Conservation (phyloP, 768 basidiomycete species). For the Mycena rosella region DNA sequence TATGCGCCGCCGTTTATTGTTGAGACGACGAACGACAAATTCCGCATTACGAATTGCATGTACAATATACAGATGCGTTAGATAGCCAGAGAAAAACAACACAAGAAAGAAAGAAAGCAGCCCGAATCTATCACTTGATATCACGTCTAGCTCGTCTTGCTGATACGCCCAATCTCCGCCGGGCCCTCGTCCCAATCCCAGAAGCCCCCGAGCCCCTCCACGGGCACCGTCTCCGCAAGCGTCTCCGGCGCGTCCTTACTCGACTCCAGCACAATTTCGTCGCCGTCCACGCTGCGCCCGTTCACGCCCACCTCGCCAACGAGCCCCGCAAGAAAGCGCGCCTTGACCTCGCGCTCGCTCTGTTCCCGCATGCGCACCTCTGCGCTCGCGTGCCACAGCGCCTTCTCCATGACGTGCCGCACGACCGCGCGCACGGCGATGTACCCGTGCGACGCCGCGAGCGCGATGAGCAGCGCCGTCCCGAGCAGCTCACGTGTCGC, state of each 20-base stretch:
- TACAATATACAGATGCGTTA: slow-evolving; percentile 20
- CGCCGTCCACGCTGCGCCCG: slow-evolving; percentile 39
- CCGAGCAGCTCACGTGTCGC: slow-evolving; percentile 67
- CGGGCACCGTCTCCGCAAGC: slow-evolving; percentile 29
- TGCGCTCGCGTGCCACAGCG: slow-evolving; percentile 81
- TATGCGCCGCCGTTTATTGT: neutral
- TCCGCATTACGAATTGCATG: slow-evolving; percentile 16
- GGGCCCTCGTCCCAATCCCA: slow-evolving; percentile 83
- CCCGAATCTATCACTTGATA: slow-evolving; percentile 6
- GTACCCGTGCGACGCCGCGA: slow-evolving; percentile 91
- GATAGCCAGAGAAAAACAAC: neutral
- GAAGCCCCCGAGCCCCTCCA: slow-evolving; percentile 57
- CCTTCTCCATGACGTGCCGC: slow-evolving; percentile 76
- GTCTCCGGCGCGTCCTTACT: slow-evolving; percentile 9
- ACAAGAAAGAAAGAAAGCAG: neutral
- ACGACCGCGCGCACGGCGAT: slow-evolving; percentile 73
- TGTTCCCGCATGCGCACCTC: slow-evolving; percentile 72
- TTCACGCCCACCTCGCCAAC: slow-evolving; percentile 40
- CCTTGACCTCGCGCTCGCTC: slow-evolving; percentile 63
- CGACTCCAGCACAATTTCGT: slow-evolving; percentile 37
- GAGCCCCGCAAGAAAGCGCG: slow-evolving; percentile 51
- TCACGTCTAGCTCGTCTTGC: slow-evolving; percentile 71
- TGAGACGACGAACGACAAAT: too few relatives aligned
- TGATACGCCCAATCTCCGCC: slow-evolving; percentile 75
- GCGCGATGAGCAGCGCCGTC: slow-evolving; percentile 78